phyloP scores from a whole-genome alignment of 1,284 basidiomycete species.

The Irpex lacteus region DNA sequence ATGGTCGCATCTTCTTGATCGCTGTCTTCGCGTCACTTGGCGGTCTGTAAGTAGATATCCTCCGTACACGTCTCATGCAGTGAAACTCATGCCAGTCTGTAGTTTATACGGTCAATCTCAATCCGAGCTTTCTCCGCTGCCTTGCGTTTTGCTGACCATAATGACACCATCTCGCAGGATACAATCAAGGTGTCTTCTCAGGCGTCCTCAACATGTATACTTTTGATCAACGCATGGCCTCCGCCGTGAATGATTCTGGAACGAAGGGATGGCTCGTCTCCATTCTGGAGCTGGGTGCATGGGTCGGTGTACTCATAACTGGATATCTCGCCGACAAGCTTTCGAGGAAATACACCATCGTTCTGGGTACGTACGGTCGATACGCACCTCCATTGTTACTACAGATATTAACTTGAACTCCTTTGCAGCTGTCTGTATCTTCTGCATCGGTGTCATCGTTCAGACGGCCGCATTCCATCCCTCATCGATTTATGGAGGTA shows the following conservation, averaged over 20 bases:
- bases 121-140: background rate
- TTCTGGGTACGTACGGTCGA: constrained; percentile 44
- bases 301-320: constrained; percentile 68
- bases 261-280: constrained; percentile 70
- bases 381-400: too few relatives aligned
- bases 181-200: constrained; percentile 77
- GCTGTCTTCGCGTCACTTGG: constrained; percentile 73
- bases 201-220: constrained; percentile 63
- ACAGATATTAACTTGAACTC: background rate
- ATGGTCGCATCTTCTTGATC: constrained; percentile 57
- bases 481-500: constrained; percentile 64
- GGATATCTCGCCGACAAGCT: constrained; percentile 71
- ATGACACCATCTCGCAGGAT: constrained; percentile 36
- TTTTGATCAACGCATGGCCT: constrained; percentile 53
- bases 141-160: constrained; percentile 1
- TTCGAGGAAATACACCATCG: constrained; percentile 69
- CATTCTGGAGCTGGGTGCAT: constrained; percentile 69
- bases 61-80: background rate
- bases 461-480: constrained; percentile 56
- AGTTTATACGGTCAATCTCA: constrained; percentile 35
- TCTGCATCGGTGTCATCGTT: constrained; percentile 68
- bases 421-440: constrained; percentile 54
- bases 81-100: constrained; percentile 7
- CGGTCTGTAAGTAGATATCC: constrained; percentile 51
- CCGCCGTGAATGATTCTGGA: constrained; percentile 45